phyloP scores from a whole-genome alignment of 768 basidiomycete genomes.

The Lenzites betulinus region DNA sequence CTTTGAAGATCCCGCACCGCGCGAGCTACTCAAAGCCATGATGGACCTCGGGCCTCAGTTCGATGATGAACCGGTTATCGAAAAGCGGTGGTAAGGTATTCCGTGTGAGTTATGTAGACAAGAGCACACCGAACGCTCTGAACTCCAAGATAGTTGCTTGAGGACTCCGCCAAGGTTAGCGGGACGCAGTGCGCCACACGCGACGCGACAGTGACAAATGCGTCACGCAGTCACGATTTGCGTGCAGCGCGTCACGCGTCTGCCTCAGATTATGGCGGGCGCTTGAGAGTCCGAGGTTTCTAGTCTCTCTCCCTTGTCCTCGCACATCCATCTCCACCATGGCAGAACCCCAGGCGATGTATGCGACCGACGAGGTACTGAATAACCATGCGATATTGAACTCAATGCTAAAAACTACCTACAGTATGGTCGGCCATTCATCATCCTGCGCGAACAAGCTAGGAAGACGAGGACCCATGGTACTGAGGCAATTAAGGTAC shows the following conservation, averaged over 20 bases:
- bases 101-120: too few relatives aligned
- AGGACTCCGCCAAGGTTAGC: too few relatives aligned
- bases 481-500: constrained; percentile 91
- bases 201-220: background rate
- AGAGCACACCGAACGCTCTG: too few relatives aligned
- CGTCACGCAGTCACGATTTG: background rate
- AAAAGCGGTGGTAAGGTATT: too few relatives aligned
- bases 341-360: constrained; percentile 66
- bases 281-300: constrained; percentile 7
- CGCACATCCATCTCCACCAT: constrained; percentile 21
- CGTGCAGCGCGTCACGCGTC: constrained; percentile 3
- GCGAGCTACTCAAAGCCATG: background rate
- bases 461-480: constrained; percentile 93
- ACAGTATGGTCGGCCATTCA: constrained; percentile 95
- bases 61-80: too few relatives aligned
- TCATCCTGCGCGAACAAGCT: constrained; percentile 92
- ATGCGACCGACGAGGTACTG: constrained; percentile 81
- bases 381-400: background rate
- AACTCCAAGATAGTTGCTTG: too few relatives aligned
- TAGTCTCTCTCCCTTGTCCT: constrained; percentile 3
- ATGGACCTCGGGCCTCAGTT: too few relatives aligned
- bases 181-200: background rate
- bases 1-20: background rate
- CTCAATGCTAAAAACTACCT: constrained; percentile 10
- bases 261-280: constrained; percentile 1